A percentile compares a stretch with the other conserved stretches of the same genome.
Evolutionary conservation across 768 basidiomycete genomes (phyloP).

Genomic region (Roridomyces roridus): DNA sequence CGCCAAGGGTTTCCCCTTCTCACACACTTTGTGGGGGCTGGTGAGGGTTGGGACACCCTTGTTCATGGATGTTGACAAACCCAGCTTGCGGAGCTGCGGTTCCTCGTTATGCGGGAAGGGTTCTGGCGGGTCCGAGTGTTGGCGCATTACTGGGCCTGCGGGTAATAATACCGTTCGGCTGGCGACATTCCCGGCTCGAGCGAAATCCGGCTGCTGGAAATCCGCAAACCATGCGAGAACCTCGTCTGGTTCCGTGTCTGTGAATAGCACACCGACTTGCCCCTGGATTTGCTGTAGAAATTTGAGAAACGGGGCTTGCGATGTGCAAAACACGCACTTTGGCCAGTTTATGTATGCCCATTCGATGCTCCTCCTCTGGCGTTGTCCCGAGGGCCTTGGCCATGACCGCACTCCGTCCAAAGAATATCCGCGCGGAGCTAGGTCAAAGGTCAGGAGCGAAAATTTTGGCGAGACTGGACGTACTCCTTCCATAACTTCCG

Average conservation of each 20-base stretch:
- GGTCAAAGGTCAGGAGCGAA: not conserved
- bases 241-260: slow-evolving; percentile 87
- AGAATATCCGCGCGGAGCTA: slow-evolving; percentile 90
- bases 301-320: slow-evolving; percentile 4
- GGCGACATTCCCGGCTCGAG: slow-evolving; percentile 85
- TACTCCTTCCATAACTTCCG: slow-evolving; percentile 93
- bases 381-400: slow-evolving; percentile 93
- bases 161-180: slow-evolving; percentile 78
- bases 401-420: slow-evolving; percentile 89
- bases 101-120: slow-evolving; percentile 98
- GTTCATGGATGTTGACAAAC: slow-evolving; percentile 83
- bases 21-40: slow-evolving; percentile 83
- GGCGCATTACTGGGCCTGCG: slow-evolving; percentile 83
- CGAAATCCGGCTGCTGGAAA: slow-evolving; percentile 90
- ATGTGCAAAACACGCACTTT: slow-evolving; percentile 51
- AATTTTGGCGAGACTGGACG: slow-evolving; percentile 31
- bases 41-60: slow-evolving; percentile 88
- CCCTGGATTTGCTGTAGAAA: slow-evolving; percentile 85
- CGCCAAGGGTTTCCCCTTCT: slow-evolving; percentile 78
- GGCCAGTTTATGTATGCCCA: slow-evolving; percentile 81
- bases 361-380: slow-evolving; percentile 82
- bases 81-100: slow-evolving; percentile 92
- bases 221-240: slow-evolving; percentile 94
- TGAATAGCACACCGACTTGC: slow-evolving; percentile 93
- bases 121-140: slow-evolving; percentile 79